A percentile compares a stretch with the other conserved stretches of the same genome.
Evolutionary conservation across 768 basidiomycete genomes (phyloP).

Genomic region (Pisolithus albus): DNA sequence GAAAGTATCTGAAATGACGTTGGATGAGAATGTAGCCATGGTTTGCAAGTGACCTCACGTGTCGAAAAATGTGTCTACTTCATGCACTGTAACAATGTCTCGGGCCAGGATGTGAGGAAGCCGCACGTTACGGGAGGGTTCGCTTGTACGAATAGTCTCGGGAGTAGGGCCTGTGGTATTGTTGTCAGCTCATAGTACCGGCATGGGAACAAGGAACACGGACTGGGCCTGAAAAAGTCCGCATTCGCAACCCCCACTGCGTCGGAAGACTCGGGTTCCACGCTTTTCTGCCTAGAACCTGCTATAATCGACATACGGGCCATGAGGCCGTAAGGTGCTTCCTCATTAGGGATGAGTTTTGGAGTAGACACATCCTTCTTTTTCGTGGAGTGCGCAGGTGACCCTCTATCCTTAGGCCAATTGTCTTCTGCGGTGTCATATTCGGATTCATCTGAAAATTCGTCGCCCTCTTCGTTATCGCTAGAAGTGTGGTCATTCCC

Average conservation of each 20-base stretch:
- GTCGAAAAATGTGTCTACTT: conserved; percentile 67
- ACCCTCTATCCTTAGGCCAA: conserved; percentile 16
- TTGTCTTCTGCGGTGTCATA: conserved; percentile 19
- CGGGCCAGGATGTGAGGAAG: conserved; percentile 60
- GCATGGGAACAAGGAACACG: conserved; percentile 15
- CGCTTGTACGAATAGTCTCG: conserved; percentile 33
- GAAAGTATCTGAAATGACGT: conserved; percentile 51
- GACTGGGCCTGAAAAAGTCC: conserved; percentile 63
- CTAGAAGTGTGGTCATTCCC: conserved; percentile 23
- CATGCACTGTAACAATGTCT: conserved; percentile 53
- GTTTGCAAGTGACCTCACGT: conserved; percentile 39
- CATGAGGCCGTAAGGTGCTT: conserved; percentile 70
- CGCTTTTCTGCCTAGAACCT: conserved; percentile 34
- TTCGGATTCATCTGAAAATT: conserved; percentile 32
- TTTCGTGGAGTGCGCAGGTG: conserved; percentile 27
- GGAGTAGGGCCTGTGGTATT: conserved; percentile 33
- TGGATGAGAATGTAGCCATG: background rate
- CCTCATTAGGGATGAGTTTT: conserved; percentile 55
- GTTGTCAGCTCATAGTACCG: background rate
- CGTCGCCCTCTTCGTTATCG: conserved; percentile 35
- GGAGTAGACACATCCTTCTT: conserved; percentile 34
- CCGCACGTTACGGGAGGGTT: conserved; percentile 39
- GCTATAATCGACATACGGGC: conserved; percentile 53
- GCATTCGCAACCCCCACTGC: conserved; percentile 60
- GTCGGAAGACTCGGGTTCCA: conserved; percentile 38